These are phyloP conservation scores for Furcasterigmium sp. DNA, from an alignment of 2,329 filamentous ascomycete genomes.

Conservation along the genomic window DNA sequence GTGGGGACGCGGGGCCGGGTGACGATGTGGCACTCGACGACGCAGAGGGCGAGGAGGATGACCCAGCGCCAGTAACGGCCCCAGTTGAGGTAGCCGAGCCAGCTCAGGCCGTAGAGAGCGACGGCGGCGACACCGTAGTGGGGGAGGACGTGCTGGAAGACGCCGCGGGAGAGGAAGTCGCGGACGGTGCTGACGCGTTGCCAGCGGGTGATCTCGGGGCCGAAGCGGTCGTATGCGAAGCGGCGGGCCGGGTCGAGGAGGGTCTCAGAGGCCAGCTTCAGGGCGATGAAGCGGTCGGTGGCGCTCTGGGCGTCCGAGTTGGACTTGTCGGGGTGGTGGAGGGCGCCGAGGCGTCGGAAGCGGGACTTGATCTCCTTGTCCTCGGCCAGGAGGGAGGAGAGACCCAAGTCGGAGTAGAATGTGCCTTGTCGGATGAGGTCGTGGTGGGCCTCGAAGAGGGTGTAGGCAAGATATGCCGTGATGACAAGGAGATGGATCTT, in stretches of 20 bases:
- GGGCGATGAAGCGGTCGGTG: conserved; percentile 63
- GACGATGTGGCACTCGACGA: conserved; percentile 52
- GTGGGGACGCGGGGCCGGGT: conserved; percentile 48
- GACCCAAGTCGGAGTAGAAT: conserved; percentile 74
- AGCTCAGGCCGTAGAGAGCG: conserved; percentile 54
- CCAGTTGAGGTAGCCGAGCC: conserved; percentile 64
- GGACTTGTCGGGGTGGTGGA: conserved; percentile 82
- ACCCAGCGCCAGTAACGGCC: conserved; percentile 64
- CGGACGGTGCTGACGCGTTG: conserved; percentile 59
- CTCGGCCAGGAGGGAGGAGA: conserved; percentile 57
- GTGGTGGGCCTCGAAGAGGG: conserved; percentile 86
- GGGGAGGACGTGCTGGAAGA: conserved; percentile 49
- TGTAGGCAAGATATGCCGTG: conserved; percentile 79
- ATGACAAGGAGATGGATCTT: conserved; percentile 82
- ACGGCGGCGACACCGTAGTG: conserved; percentile 56
- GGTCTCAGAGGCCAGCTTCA: conserved; percentile 80
- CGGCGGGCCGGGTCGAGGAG: conserved; percentile 70
- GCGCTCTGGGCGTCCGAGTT: conserved; percentile 28
- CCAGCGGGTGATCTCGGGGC: conserved; percentile 65
- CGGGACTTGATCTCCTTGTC: conserved; percentile 77
- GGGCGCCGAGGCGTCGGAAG: conserved; percentile 70
- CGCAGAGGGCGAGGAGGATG: conserved; percentile 44
- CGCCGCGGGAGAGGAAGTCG: conserved; percentile 67
- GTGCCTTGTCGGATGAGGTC: conserved; percentile 65
- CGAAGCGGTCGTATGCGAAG: conserved; percentile 88